A percentile compares a stretch with the other conserved stretches of the same genome.
Conservation (phyloP, 768 basidiomycete genomes). For the Xerocomus potaroensis region DNA sequence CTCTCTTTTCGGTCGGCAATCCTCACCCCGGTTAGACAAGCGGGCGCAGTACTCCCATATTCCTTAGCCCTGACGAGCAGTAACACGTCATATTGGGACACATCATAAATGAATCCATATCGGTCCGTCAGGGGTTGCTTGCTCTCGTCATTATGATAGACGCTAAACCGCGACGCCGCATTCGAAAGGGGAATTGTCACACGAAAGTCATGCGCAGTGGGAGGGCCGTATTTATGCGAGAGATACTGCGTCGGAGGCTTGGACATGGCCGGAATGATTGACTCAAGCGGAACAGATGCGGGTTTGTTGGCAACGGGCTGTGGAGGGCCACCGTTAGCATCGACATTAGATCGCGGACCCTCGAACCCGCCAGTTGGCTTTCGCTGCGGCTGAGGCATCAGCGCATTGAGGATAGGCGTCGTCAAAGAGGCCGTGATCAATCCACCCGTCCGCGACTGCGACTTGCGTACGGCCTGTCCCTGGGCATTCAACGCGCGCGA, state of each 20-base stretch:
- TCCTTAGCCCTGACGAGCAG: slow-evolving; percentile 69
- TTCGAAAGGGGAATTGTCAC: slow-evolving; percentile 62
- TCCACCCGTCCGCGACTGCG: slow-evolving; percentile 34
- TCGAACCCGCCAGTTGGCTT: slow-evolving; percentile 33
- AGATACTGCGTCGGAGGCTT: slow-evolving; percentile 86
- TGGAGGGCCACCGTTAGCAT: slow-evolving; percentile 12
- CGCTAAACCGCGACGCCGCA: slow-evolving; percentile 51
- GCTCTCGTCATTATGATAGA: slow-evolving; percentile 47
- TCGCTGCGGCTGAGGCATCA: slow-evolving; percentile 50
- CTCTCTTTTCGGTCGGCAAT: slow-evolving; percentile 80
- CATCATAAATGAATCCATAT: slow-evolving; percentile 88
- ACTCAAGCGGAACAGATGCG: slow-evolving; percentile 64
- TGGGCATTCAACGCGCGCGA: slow-evolving; percentile 43
- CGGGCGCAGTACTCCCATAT: slow-evolving; percentile 72
- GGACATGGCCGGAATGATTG: slow-evolving; percentile 73
- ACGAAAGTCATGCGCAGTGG: slow-evolving; percentile 70
- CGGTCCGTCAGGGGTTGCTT: slow-evolving; percentile 73
- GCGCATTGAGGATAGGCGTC: slow-evolving; percentile 58
- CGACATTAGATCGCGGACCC: slow-evolving; percentile 11
- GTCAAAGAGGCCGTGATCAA: slow-evolving; percentile 40
- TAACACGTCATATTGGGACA: slow-evolving; percentile 75
- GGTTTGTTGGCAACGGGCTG: slow-evolving; percentile 30
- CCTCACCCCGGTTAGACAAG: slow-evolving; percentile 82
- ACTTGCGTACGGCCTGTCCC: slow-evolving; percentile 30
- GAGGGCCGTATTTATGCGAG: slow-evolving; percentile 66